Evolutionary conservation across 306 rosid genomes (phyloP), one percentile per base, ranked within the genome.

Genomic region (Castanea mollissima): DNA sequence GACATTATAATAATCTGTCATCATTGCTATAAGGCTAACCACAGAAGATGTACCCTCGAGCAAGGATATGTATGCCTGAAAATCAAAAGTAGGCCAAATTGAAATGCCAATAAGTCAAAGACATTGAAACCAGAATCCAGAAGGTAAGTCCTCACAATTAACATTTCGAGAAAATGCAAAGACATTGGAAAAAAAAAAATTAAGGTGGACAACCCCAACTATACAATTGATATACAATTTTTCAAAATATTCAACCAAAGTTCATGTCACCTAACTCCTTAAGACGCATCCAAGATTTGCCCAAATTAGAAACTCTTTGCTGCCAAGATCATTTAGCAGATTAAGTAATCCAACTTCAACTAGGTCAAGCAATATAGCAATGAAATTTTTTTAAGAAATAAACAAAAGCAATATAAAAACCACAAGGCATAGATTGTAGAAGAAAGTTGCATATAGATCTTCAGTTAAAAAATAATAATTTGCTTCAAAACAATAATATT

Each of bases 1-100:
- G 73, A 88, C 92, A 79, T 88, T 89, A 85, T 91, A 92, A 84
- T 92, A 93, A 81, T 91, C 97, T 19, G 89, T 88, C 97, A 91
- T 89, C 93, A 86, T 86, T 25, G 93, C 97, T 77, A 78, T 87
- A 68, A 92, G 91, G 82, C 96, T 96, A 82, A 92, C 90, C n/a
- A 91, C 94, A 57, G 94, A 91, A 78, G 97, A 94, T 51, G 89
- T 84, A 46, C 97, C 97, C 81, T 92, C 97, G 71, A 96, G 97
- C 76, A 92, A 83, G 75, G 97, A 91, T 74, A 92, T 82, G 85
- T 92, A 92, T 21, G 96, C 96, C 97, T 92, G 88, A 49, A 80
- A 81, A 86, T 69, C 55, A 44, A 78, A 73, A 60, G 34, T 49
- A 77, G 56, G 11, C 31, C 63, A 62, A 74, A 73, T 41, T 18